phyloP scores from a whole-genome alignment of 148 eudicot species.

The Vaccinium corymbosum region DNA sequence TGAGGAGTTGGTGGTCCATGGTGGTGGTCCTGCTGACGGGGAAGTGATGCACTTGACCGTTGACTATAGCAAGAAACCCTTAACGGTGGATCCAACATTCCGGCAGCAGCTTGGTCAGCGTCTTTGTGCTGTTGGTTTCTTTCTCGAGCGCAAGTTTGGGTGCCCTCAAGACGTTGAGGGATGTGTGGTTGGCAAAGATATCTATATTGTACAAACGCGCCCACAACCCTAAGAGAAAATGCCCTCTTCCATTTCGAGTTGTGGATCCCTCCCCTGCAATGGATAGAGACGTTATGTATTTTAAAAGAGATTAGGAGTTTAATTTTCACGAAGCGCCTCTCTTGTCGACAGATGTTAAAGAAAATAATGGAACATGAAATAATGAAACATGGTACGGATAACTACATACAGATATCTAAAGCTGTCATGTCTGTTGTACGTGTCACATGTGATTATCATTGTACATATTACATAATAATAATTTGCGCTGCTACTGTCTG shows the following conservation, averaged over 20 bases:
- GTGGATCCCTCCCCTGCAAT: too few relatives aligned
- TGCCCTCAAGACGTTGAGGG: slow-evolving; percentile 92
- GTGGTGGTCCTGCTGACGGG: slow-evolving; percentile 64
- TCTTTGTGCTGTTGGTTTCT: slow-evolving; percentile 76
- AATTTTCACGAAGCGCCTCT: neutral
- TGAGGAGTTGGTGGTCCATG: slow-evolving; percentile 64
- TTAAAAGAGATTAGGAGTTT: neutral
- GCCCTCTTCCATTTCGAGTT: neutral
- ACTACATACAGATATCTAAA: neutral
- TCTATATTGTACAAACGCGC: slow-evolving; percentile 81
- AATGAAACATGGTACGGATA: neutral
- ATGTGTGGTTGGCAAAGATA: slow-evolving; percentile 75
- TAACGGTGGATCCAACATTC: slow-evolving; percentile 62
- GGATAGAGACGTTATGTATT: neutral
- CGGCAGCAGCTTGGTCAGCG: slow-evolving; percentile 70
- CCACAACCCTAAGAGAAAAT: slow-evolving; percentile 54
- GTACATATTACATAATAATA: neutral
- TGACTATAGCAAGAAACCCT: slow-evolving; percentile 79
- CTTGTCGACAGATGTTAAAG: neutral
- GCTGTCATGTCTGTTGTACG: neutral
- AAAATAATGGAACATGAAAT: neutral
- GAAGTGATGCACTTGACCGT: slow-evolving; percentile 59
- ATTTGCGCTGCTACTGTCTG: neutral
- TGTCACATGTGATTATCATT: neutral
- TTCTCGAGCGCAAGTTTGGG: slow-evolving; percentile 78